These are phyloP conservation scores for Chenopodium suecicum DNA, from an alignment of 148 eudicot genomes.

Conservation along the genomic window DNA sequence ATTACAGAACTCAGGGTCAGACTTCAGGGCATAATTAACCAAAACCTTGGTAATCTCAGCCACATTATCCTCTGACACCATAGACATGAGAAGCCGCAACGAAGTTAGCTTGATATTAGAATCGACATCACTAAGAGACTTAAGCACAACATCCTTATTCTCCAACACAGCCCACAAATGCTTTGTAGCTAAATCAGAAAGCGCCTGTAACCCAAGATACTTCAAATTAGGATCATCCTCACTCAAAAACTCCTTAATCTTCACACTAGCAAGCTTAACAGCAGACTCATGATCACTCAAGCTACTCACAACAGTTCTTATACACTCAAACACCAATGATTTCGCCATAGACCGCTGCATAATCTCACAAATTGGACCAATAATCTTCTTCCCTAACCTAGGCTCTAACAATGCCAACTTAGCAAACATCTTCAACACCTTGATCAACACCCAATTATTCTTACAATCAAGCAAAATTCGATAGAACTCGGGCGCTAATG, in stretches of 20 bases:
- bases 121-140: slow-evolving; percentile 70
- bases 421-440: slow-evolving; percentile 87
- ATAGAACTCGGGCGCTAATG: slow-evolving; percentile 82
- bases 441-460: slow-evolving; percentile 94
- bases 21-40: slow-evolving; percentile 68
- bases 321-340: slow-evolving; percentile 82
- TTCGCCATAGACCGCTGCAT: slow-evolving; percentile 69
- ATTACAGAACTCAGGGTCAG: slow-evolving; percentile 82
- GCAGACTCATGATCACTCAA: slow-evolving; percentile 70
- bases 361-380: slow-evolving; percentile 82
- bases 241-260: slow-evolving; percentile 61
- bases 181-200: slow-evolving; percentile 46
- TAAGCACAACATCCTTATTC: slow-evolving; percentile 70
- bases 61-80: slow-evolving; percentile 86
- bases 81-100: slow-evolving; percentile 69
- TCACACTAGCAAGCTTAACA: slow-evolving; percentile 60
- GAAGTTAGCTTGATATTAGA: slow-evolving; percentile 66
- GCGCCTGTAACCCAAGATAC: slow-evolving; percentile 74
- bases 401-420: slow-evolving; percentile 78
- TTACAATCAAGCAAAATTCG: slow-evolving; percentile 66
- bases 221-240: slow-evolving; percentile 77
- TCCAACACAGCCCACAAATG: slow-evolving; percentile 69
- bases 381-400: slow-evolving; percentile 76
- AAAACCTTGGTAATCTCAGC: slow-evolving; percentile 63
- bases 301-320: slow-evolving; percentile 65